Base-by-base conservation (phyloP, 169 alveolate genomes). In the Toxoplasma gondii region DNA sequence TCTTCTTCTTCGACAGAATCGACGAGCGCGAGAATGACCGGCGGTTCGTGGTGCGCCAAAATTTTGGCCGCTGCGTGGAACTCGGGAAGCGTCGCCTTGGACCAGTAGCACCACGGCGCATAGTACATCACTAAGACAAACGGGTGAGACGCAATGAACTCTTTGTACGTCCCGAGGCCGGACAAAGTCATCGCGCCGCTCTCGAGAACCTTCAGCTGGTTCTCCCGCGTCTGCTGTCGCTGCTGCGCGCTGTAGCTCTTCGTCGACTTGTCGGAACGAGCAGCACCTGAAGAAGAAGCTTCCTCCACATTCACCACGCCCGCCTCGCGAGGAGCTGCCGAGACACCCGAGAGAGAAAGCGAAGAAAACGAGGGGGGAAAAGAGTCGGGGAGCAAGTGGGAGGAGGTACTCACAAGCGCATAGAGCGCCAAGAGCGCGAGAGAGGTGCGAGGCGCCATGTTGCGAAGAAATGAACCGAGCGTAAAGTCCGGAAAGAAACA, bases 61-160 rank as follows among this genome's bases (percentile, higher is more conserved):
- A 80, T 92, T 43, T 81, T 43, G 45, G 95, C 93, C 34, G 92
- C 94, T 12, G 91, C 94, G 83, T 93, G 80, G 54, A 78, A 87
- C 91, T 93, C 95, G 5, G 95, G 92, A 67, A 93, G 19, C 24
- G 93, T 87, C 31, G 88, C 64, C 39, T 93, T 88, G 70, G 95
- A 93, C 95, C 95, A 93, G 92, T 80, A 88, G 94, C 95, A 93
- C 95, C 95, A 93, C 67, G 95, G 94, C 39, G 95, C 95, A 78
- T 93, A 93, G 78, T 54, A 93, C 95, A 93, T 93, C 34, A 93
- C 93, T 44, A 93, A 31, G 24, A 82, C 91, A 45, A 74, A 45
- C 31, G 95, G 91, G 41, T 92, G 92, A 2, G 82, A 67, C 0
- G 88, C 88, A 81, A 86, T 43, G 83, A 92, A 92, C 41, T 34